phyloP scores from a whole-genome alignment of 371 early-diverging fungal species.

The Thermomucor indicae-seudaticae region DNA sequence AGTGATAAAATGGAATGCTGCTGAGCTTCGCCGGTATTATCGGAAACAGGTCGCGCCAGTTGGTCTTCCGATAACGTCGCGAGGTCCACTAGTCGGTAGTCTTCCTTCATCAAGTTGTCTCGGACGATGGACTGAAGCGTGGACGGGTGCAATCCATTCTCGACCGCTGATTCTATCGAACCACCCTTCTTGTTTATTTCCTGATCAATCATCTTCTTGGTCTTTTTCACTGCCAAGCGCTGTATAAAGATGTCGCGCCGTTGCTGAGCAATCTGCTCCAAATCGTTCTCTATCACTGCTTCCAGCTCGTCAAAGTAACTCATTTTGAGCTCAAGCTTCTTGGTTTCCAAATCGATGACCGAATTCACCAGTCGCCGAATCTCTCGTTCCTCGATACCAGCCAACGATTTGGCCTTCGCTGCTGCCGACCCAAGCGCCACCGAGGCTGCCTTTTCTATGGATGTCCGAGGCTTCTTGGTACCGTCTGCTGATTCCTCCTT shows the following conservation, averaged over 20 bases:
- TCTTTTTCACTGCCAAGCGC: slow-evolving; percentile 63
- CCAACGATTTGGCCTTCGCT: slow-evolving; percentile 64
- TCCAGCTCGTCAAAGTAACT: slow-evolving; percentile 90
- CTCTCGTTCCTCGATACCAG: slow-evolving; percentile 75
- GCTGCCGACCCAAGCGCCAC: slow-evolving; percentile 68
- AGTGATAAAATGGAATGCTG: no score
- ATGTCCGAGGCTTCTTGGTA: slow-evolving; percentile 39
- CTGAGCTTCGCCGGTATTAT: no score
- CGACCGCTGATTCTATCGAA: slow-evolving; percentile 22
- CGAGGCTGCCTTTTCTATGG: slow-evolving; percentile 57
- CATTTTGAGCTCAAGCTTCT: slow-evolving; percentile 89
- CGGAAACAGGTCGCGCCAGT: not conserved
- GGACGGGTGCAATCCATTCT: slow-evolving; percentile 35
- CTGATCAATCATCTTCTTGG: slow-evolving; percentile 44
- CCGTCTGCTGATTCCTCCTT: slow-evolving; percentile 20
- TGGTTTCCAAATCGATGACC: slow-evolving; percentile 81
- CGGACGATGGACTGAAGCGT: slow-evolving; percentile 36
- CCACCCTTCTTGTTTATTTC: slow-evolving; percentile 42
- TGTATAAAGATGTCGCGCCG: slow-evolving; percentile 78
- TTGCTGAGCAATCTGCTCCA: slow-evolving; percentile 78
- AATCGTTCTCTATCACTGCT: slow-evolving; percentile 78
- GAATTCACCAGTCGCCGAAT: slow-evolving; percentile 72
- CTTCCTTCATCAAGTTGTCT: slow-evolving; percentile 27
- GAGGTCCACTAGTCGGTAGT: slow-evolving; percentile 24
- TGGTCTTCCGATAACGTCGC: not conserved